These are phyloP conservation scores for Raddia guianensis DNA, from an alignment of 176 grass and related monocot genomes.

Conservation along the genomic window DNA sequence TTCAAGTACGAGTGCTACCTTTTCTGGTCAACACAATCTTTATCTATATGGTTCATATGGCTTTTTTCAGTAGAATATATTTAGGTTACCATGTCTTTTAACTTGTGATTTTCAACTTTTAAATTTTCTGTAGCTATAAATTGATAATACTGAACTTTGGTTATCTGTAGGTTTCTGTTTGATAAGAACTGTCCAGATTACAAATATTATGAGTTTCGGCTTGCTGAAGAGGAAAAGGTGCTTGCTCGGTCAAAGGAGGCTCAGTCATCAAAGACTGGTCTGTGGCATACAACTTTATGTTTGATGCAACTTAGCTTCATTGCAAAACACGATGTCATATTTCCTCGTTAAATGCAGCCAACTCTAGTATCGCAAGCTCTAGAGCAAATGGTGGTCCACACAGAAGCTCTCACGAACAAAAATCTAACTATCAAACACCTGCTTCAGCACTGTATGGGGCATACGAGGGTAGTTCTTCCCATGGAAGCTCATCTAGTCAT, in stretches of 20 bases:
- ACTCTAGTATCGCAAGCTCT: conserved; percentile 51
- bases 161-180: conserved; percentile 89
- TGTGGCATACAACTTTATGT: conserved; percentile 3
- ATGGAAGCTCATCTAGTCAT: conserved; percentile 52
- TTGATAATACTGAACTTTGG: conserved; percentile 1
- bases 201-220: conserved; percentile 81
- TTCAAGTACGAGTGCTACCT: conserved; percentile 67
- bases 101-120: conserved; percentile 14
- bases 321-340: conserved; percentile 22
- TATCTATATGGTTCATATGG: not conserved
- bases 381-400: conserved; percentile 49
- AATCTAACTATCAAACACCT: conserved; percentile 78
- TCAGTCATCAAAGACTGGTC: conserved; percentile 60
- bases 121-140: not conserved
- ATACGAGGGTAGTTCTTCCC: conserved; percentile 59
- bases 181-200: conserved; percentile 86
- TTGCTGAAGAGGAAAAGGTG: conserved; percentile 79
- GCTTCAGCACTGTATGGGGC: conserved; percentile 78
- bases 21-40: not conserved
- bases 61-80: not conserved
- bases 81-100: not conserved
- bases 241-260: conserved; percentile 64
- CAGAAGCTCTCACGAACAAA: conserved; percentile 60
- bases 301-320: not conserved
- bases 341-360: conserved; percentile 40